Conservation (phyloP, 2,329 filamentous ascomycete genomes). For the Talaromyces sp. region DNA sequence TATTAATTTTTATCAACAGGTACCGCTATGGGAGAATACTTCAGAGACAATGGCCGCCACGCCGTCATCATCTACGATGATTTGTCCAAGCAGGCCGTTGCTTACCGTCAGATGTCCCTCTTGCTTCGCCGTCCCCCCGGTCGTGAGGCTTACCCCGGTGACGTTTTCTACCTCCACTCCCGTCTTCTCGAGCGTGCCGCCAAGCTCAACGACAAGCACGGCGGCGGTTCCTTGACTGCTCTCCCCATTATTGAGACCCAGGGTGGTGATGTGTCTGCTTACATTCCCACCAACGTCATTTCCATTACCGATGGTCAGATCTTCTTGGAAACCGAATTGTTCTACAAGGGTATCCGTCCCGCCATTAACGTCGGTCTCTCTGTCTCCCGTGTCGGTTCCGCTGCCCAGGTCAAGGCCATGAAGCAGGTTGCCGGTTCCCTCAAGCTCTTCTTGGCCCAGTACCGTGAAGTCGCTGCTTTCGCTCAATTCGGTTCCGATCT, state of each 20-base stretch:
- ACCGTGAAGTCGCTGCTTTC: slow-evolving; percentile 99
- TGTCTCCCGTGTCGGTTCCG: slow-evolving; percentile 98
- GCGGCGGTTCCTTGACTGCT: slow-evolving; percentile 93
- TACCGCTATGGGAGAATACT: slow-evolving; percentile 62
- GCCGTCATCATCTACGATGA: slow-evolving; percentile 90
- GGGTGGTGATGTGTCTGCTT: slow-evolving; percentile 99
- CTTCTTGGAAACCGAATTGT: slow-evolving; percentile 98
- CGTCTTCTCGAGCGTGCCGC: slow-evolving; percentile 98
- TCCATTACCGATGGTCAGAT: slow-evolving; percentile 99
- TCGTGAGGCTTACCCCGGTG: slow-evolving; percentile 98
- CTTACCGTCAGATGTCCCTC: slow-evolving; percentile 98
- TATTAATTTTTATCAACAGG: background rate
- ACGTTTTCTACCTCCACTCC: slow-evolving; percentile 99
- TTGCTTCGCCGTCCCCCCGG: slow-evolving; percentile 95
- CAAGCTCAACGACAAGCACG: slow-evolving; percentile 96
- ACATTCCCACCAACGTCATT: slow-evolving; percentile 99
- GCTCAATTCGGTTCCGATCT: slow-evolving; percentile 99
- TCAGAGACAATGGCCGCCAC: slow-evolving; percentile 83
- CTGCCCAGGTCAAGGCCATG: slow-evolving; percentile 99
- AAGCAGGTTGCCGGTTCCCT: slow-evolving; percentile 99
- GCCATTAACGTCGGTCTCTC: slow-evolving; percentile 99
- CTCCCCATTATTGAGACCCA: slow-evolving; percentile 98
- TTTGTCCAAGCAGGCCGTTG: slow-evolving; percentile 95
- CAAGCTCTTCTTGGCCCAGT: slow-evolving; percentile 99
- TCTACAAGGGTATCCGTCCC: slow-evolving; percentile 99